Evolutionary conservation across 441 rosid species (phyloP).

Genomic region (Erodium moschatum): DNA sequence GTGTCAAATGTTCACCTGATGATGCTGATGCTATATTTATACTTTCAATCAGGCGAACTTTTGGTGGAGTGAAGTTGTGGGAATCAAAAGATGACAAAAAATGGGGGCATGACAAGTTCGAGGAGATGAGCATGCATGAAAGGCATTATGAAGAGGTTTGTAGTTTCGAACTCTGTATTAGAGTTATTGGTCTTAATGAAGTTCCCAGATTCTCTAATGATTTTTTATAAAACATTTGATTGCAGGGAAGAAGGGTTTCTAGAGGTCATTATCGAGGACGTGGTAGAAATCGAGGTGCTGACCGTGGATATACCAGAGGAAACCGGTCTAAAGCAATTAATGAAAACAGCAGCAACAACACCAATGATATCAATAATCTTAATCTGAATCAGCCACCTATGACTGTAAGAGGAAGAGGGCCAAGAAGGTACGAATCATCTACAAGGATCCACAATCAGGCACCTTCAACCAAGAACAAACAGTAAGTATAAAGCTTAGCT

Average conservation of each 20-base stretch:
- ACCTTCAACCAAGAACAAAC: slow-evolving; percentile 40
- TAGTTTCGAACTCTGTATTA: slow-evolving; percentile 12
- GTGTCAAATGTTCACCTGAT: not conserved
- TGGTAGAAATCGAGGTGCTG: slow-evolving; percentile 47
- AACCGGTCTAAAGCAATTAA: slow-evolving; percentile 39
- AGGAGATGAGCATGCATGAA: slow-evolving; percentile 61
- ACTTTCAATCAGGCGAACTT: slow-evolving; percentile 46
- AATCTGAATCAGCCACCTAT: slow-evolving; percentile 33
- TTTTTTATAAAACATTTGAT: slow-evolving; percentile 8
- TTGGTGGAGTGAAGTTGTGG: slow-evolving; percentile 76
- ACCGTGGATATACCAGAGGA: slow-evolving; percentile 43
- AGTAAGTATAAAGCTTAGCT: slow-evolving; percentile 27
- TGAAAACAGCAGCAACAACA: slow-evolving; percentile 18
- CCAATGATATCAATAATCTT: not conserved
- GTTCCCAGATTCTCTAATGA: slow-evolving; percentile 8
- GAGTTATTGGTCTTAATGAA: not conserved
- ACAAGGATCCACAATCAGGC: slow-evolving; percentile 44
- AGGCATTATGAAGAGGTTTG: slow-evolving; percentile 46
- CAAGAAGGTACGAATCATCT: slow-evolving; percentile 55
- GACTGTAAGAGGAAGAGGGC: slow-evolving; percentile 74
- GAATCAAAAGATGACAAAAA: slow-evolving; percentile 79
- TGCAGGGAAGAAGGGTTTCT: slow-evolving; percentile 54
- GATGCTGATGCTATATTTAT: not conserved
- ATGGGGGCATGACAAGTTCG: slow-evolving; percentile 98
- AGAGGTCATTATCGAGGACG: slow-evolving; percentile 58